Percentiles rank a stretch among this genome's conserved stretches.
Evolutionary conservation across 805 yeast species (phyloP).

Genomic region (Yamadazyma laniorum): DNA sequence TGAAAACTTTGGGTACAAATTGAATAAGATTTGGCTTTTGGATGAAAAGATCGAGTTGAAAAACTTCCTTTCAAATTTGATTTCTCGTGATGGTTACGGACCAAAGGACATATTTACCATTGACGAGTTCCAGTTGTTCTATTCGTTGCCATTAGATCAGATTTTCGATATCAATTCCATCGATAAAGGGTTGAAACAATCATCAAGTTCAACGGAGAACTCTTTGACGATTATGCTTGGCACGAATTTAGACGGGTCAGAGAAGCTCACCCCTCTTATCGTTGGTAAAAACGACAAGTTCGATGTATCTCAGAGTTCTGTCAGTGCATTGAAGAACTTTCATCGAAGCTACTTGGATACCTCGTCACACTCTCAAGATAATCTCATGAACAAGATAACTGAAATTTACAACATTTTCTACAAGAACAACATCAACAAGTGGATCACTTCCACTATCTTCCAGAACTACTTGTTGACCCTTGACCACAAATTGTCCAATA

Average conservation of each 20-base stretch:
- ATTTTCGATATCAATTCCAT: constrained; percentile 46
- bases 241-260: constrained; percentile 60
- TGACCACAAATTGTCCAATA: constrained; percentile 54
- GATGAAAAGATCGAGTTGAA: constrained; percentile 56
- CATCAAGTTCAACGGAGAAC: constrained; percentile 38
- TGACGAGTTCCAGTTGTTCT: constrained; percentile 60
- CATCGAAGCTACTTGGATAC: constrained; percentile 3
- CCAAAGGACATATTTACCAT: constrained; percentile 56
- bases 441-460: constrained; percentile 62
- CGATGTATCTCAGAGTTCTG: constrained; percentile 27
- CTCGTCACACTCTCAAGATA: constrained; percentile 1
- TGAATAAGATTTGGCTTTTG: constrained; percentile 57
- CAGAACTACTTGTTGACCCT: constrained; percentile 60
- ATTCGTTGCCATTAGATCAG: constrained; percentile 60
- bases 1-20: constrained; percentile 23
- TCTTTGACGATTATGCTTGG: constrained; percentile 58
- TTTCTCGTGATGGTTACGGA: constrained; percentile 33
- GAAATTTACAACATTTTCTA: constrained; percentile 52
- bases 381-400: constrained; percentile 42
- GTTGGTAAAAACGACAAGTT: constrained; percentile 57
- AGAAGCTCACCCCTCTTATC: constrained; percentile 57
- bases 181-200: constrained; percentile 42
- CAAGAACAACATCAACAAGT: constrained; percentile 58
- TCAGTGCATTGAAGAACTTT: constrained; percentile 11
- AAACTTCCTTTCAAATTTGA: constrained; percentile 34